Conservation (phyloP, 106 monocot genomes). For the Apostasia shenzhenica region DNA sequence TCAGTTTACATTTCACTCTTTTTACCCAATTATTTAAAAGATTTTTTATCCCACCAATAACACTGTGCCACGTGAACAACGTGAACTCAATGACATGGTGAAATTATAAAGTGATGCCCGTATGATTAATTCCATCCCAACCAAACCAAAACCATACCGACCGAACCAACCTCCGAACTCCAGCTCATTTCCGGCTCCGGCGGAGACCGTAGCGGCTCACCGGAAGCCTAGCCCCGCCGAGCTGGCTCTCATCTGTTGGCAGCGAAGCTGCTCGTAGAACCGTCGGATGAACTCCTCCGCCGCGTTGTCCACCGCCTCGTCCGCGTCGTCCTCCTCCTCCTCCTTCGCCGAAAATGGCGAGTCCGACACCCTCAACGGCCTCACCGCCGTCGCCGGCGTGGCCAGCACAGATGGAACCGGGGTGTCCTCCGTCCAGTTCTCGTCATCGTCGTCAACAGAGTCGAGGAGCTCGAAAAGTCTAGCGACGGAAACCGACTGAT, state of each 20-base stretch:
- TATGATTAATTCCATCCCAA: too few species aligned
- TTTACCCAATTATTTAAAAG: too few species aligned
- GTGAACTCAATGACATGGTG: too few species aligned
- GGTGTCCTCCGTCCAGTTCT: background rate
- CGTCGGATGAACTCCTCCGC: constrained; percentile 21
- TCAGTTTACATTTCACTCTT: too few species aligned
- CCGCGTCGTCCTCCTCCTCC: constrained; percentile 11
- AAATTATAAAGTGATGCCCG: too few species aligned
- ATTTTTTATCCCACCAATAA: too few species aligned
- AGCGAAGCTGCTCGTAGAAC: constrained; percentile 23
- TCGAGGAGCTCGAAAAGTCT: constrained; percentile 28
- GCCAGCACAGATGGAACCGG: constrained; percentile 1
- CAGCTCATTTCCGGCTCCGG: too few species aligned
- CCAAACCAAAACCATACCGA: too few species aligned
- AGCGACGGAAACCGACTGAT: constrained; percentile 12
- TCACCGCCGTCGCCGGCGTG: constrained; percentile 8
- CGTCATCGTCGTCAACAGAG: background rate
- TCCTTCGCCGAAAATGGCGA: constrained; percentile 33
- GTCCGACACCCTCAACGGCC: constrained; percentile 40
- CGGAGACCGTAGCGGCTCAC: too few species aligned
- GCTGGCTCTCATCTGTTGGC: background rate
- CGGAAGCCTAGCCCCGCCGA: too few species aligned
- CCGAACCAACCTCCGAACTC: too few species aligned
- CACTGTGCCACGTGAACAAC: too few species aligned
- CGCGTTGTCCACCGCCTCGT: constrained; percentile 3